Percentiles rank a stretch among this genome's conserved stretches.
phyloP scores from a whole-genome alignment of 805 yeast genomes.

The Candida methanosorbosa region DNA sequence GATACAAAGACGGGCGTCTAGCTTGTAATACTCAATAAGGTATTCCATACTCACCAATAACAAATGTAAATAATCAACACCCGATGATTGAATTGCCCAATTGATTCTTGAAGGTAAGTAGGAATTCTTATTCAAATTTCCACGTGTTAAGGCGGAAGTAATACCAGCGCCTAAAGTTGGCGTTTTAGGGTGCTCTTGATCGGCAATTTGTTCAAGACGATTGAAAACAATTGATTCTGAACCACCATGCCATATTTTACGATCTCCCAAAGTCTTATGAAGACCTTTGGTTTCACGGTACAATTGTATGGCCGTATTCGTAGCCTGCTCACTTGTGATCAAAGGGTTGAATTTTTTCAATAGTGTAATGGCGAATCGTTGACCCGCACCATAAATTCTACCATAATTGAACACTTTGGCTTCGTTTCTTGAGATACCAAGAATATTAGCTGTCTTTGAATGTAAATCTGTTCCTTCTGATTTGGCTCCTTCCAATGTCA shows the following conservation, averaged over 20 bases:
- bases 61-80: constrained; percentile 91
- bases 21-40: constrained; percentile 48
- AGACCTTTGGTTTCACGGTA: constrained; percentile 83
- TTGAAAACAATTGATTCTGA: constrained; percentile 91
- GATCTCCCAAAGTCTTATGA: constrained; percentile 16
- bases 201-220: constrained; percentile 79
- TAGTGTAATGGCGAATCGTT: constrained; percentile 77
- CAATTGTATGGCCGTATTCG: constrained; percentile 50
- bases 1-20: constrained; percentile 70
- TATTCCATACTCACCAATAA: constrained; percentile 84
- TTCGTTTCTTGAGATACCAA: constrained; percentile 84
- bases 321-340: constrained; percentile 60
- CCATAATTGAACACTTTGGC: constrained; percentile 97
- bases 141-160: constrained; percentile 68
- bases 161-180: constrained; percentile 93
- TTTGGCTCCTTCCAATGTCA: constrained; percentile 96
- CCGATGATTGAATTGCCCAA: constrained; percentile 98
- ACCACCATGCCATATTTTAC: constrained; percentile 69
- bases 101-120: constrained; percentile 87
- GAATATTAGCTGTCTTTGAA: constrained; percentile 82
- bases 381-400: constrained; percentile 96
- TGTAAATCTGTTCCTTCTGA: constrained; percentile 89
- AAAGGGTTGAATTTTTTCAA: constrained; percentile 75
- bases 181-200: constrained; percentile 70
- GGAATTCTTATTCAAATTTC: constrained; percentile 53